Evolutionary conservation across 768 basidiomycete species (phyloP).

Genomic region (Termitomyces sp.): DNA sequence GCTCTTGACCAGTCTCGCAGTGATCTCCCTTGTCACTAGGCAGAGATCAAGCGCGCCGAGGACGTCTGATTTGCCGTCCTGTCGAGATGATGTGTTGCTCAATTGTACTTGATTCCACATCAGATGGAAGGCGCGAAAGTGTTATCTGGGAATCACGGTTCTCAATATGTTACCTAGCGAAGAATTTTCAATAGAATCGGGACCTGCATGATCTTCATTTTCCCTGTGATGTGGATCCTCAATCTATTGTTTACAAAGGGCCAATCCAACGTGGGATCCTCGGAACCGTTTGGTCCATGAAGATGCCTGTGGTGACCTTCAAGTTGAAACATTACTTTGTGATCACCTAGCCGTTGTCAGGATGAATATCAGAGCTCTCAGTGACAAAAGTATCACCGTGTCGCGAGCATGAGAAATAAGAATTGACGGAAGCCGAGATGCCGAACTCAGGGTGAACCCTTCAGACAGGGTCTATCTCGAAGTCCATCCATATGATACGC

Average conservation of each 20-base stretch:
- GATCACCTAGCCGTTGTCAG: slow-evolving; percentile 9
- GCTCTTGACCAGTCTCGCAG: neutral
- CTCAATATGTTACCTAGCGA: neutral
- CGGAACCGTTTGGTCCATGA: slow-evolving; percentile 17
- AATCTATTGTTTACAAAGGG: slow-evolving; percentile 12
- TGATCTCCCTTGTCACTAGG: neutral
- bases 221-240: neutral
- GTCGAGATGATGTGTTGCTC: neutral
- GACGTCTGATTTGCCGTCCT: slow-evolving; percentile 4
- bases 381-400: slow-evolving; percentile 6
- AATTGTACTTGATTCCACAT: neutral
- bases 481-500: slow-evolving; percentile 3
- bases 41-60: neutral
- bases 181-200: neutral
- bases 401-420: slow-evolving; percentile 8
- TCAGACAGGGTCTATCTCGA: slow-evolving; percentile 3
- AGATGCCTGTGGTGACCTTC: slow-evolving; percentile 4
- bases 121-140: neutral
- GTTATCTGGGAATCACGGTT: neutral
- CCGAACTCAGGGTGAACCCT: slow-evolving; percentile 9
- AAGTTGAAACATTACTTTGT: neutral
- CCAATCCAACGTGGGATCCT: slow-evolving; percentile 23
- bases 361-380: neutral
- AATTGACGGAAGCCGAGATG: slow-evolving; percentile 5
- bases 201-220: neutral